Base-by-base conservation (phyloP, 2,329 filamentous ascomycete species). In the Fusarium irregulare region DNA sequence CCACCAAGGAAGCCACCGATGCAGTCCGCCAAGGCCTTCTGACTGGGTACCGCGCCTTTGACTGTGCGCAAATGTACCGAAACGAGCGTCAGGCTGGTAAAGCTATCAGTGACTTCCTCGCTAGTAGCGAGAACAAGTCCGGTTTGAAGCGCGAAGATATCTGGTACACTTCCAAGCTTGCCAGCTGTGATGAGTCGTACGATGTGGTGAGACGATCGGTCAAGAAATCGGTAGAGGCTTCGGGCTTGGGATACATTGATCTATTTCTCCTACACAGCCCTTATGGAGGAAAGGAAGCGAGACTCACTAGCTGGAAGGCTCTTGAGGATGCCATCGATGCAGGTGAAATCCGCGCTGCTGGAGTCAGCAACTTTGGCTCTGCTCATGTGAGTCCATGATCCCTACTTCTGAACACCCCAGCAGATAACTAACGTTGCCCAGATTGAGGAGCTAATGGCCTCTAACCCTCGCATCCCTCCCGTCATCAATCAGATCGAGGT, bases 401-500 rank as follows among this genome's bases (percentile, higher is more conserved):
- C 20, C 3, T 13, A 2, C 5, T 7, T 0, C 4, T 4, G 10
- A 0, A 4, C 16, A 10, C 9, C 34, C 0, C 9, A 37, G 2
- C 0, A 11, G 2, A 10, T 40, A 40, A 25, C 46, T 58, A 18
- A 28, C 8, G 4, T 12, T 1, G 6, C 2, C 4, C 67, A 91
- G 87, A 85, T 94, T 53, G 86, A 92, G 68, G 91, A 94, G 76
- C 81, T 94, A 50, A 85, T 93, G 75, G 83, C 84, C 4, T 86
- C 85, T 0, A 87, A 87, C 13, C 89, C 91, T 0, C 83, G 84
- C 1, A 85, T 92, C 47, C 78, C 82, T 12, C 92, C 93, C 0
- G 87, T 89, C 3, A 88, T 95, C 53, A 95, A 95, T 75, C 93
- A 96, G 80, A 91, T 94, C 73, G 91, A 95, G 78, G 86, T 94